These are phyloP conservation scores for Dentipellis sp. DNA, from an alignment of 768 basidiomycete genomes.

Conservation along the genomic window DNA sequence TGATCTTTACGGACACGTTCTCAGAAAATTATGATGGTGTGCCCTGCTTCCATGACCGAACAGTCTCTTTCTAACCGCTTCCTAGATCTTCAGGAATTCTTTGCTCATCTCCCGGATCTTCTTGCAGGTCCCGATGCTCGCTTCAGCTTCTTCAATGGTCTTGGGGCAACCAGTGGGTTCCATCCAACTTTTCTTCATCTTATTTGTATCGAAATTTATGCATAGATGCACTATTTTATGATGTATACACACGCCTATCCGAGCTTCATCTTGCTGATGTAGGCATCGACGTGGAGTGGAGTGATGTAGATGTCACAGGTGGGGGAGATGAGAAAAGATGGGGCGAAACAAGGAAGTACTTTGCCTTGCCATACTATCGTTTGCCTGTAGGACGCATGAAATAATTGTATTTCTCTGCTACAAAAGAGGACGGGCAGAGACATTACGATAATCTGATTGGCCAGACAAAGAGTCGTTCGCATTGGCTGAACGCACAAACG, in stretches of 20 bases:
- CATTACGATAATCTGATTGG: too few relatives aligned
- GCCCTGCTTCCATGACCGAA: conserved; percentile 3
- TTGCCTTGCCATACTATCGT: conserved; percentile 66
- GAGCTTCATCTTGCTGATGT: conserved; percentile 80
- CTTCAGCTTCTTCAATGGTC: conserved; percentile 95
- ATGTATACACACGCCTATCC: conserved; percentile 79
- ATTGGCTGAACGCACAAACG: too few relatives aligned
- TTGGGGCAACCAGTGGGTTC: conserved; percentile 82
- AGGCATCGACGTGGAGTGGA: conserved; percentile 76
- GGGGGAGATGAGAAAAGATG: conserved; percentile 53
- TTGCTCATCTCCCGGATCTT: conserved; percentile 70
- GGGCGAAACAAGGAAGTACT: conserved; percentile 72
- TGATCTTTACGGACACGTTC: conserved; percentile 90
- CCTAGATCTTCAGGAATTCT: conserved; percentile 68
- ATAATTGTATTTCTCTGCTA: not conserved
- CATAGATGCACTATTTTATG: conserved; percentile 79
- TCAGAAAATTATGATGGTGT: conserved; percentile 72
- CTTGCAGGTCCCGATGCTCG: conserved; percentile 65
- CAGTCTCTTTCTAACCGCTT: not conserved
- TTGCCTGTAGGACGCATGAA: conserved; percentile 35
- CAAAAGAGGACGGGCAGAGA: too few relatives aligned
- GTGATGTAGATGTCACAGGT: conserved; percentile 61
- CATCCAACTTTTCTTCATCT: not conserved
- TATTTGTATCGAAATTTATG: not conserved
- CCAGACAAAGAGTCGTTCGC: too few relatives aligned